phyloP scores from a whole-genome alignment of 768 basidiomycete genomes.

The Tephrocybe sp. region DNA sequence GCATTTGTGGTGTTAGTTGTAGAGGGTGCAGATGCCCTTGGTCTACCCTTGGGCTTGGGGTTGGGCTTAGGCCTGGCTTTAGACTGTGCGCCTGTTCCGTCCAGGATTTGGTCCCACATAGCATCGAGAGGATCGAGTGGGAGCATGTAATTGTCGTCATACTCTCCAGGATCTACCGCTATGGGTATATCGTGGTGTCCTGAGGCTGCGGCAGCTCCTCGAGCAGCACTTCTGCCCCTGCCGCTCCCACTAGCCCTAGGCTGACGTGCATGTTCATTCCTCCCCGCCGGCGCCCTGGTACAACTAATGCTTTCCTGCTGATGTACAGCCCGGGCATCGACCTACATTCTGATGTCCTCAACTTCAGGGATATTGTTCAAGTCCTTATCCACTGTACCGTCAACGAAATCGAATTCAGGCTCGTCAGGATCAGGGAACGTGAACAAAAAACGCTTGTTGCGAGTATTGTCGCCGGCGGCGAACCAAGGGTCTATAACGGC shows the following conservation, averaged over 20 bases:
- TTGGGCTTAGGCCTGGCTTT: not conserved
- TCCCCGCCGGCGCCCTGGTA: too few relatives aligned
- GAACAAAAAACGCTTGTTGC: slow-evolving; percentile 17
- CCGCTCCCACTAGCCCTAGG: too few relatives aligned
- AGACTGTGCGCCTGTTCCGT: not conserved
- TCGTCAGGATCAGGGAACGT: slow-evolving; percentile 19
- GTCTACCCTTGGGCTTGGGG: not conserved
- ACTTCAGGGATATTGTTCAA: too few relatives aligned
- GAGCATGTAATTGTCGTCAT: too few relatives aligned
- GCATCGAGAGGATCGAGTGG: slow-evolving; percentile 1
- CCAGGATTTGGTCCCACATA: slow-evolving; percentile 11
- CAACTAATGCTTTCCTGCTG: too few relatives aligned
- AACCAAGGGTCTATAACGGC: slow-evolving; percentile 7
- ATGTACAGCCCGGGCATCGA: too few relatives aligned
- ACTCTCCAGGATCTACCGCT: too few relatives aligned
- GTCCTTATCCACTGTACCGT: not conserved
- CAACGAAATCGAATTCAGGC: not conserved
- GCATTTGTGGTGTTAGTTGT: not conserved
- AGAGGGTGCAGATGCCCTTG: not conserved
- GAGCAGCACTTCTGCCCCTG: too few relatives aligned
- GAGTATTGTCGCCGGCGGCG: not conserved
- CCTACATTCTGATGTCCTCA: too few relatives aligned
- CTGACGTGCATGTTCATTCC: too few relatives aligned
- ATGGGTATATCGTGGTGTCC: too few relatives aligned
- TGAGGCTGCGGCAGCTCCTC: too few relatives aligned